Conservation (phyloP, 352 stramenopile species). For the Pelagophyceae sp. region DNA sequence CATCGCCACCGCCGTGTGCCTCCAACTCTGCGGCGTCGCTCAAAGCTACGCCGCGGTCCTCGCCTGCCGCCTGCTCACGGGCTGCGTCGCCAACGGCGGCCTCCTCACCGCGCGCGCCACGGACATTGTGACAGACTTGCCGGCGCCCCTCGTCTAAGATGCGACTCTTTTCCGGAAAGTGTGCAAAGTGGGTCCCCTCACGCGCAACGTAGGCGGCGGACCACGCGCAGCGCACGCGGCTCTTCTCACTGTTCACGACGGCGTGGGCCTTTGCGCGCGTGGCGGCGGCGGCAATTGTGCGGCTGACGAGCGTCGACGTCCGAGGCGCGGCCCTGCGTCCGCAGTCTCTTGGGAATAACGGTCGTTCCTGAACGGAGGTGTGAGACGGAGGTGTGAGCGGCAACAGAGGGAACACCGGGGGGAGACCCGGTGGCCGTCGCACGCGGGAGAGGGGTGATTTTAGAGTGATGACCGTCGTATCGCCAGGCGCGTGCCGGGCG, state of each 20-base stretch:
- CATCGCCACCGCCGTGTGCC: neutral
- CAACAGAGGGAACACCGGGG: too few relatives aligned
- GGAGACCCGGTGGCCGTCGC: too few relatives aligned
- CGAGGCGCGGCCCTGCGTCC: too few relatives aligned
- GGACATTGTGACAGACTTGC: neutral
- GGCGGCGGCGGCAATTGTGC: neutral
- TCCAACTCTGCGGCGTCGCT: neutral
- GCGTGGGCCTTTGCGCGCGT: neutral
- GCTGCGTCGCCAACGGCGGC: slow-evolving; percentile 2
- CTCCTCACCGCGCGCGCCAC: slow-evolving; percentile 1
- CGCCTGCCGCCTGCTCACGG: neutral
- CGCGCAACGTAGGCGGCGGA: neutral
- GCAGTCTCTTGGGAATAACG: too few relatives aligned
- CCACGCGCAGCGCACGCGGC: neutral
- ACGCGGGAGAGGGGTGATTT: too few relatives aligned
- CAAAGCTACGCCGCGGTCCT: neutral
- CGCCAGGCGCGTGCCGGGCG: neutral
- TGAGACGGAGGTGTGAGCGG: too few relatives aligned
- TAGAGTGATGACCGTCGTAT: too few relatives aligned
- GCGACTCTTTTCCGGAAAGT: too few relatives aligned
- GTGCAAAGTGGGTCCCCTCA: too few relatives aligned
- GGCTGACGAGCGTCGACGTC: neutral
- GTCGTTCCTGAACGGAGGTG: too few relatives aligned
- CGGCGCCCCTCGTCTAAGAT: too few relatives aligned
- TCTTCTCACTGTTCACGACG: slow-evolving; percentile 9